Conservation (phyloP, 2,329 filamentous ascomycete genomes). For the Harringtonia aguacate region DNA sequence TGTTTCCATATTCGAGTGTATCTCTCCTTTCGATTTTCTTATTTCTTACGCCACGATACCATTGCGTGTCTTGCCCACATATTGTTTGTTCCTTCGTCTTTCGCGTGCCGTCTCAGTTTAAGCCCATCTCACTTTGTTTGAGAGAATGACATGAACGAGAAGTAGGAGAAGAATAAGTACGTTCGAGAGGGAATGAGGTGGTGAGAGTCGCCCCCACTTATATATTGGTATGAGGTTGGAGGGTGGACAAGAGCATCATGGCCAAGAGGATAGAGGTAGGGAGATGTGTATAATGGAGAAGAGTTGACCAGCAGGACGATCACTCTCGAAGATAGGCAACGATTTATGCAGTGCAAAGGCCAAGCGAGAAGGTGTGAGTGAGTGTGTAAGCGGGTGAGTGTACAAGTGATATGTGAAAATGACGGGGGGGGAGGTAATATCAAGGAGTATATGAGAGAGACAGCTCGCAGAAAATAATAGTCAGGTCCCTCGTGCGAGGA, state of each 20-base stretch:
- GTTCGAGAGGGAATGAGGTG: neutral
- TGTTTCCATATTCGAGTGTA: neutral
- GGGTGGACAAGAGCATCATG: neutral
- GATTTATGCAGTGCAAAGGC: neutral
- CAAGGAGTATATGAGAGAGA: too few relatives aligned
- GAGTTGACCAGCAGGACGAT: neutral
- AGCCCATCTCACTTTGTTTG: neutral
- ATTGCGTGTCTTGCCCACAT: constrained; percentile 3
- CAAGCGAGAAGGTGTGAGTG: neutral
- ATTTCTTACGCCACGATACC: constrained; percentile 8
- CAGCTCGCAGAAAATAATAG: too few relatives aligned
- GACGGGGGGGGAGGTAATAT: too few relatives aligned
- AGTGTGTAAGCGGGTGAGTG: too few relatives aligned
- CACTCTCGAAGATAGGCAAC: neutral
- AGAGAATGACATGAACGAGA: neutral
- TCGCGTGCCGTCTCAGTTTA: neutral
- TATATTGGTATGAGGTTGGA: neutral
- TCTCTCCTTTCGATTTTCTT: neutral
- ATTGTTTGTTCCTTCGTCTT: neutral
- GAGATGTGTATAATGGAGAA: neutral
- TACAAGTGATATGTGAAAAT: too few relatives aligned
- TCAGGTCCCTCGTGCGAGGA: too few relatives aligned
- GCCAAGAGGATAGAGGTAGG: neutral
- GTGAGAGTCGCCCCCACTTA: neutral
- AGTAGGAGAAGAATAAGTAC: neutral